A percentile compares a stretch with the other conserved stretches of the same genome.
Conservation (phyloP, 1,139 yeast species). For the Kurtzmaniella natalensis region DNA sequence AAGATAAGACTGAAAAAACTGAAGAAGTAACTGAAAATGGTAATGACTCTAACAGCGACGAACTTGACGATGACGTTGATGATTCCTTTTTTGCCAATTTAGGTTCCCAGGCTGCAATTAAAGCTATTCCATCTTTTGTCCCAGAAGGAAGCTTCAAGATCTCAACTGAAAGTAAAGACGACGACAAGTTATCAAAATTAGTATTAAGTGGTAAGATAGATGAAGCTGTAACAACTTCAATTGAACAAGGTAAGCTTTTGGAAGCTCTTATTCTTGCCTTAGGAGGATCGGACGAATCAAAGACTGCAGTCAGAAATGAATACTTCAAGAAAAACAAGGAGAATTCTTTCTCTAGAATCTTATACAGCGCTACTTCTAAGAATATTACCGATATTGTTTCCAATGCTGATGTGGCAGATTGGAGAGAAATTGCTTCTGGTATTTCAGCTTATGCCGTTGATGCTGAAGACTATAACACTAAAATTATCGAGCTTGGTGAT, state of each 20-base stretch:
- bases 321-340: slow-evolving; percentile 60
- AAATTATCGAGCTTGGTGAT: slow-evolving; percentile 72
- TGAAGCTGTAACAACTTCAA: slow-evolving; percentile 64
- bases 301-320: slow-evolving; percentile 64
- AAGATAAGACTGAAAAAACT: slow-evolving; percentile 20
- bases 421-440: slow-evolving; percentile 80
- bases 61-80: slow-evolving; percentile 28
- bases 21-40: slow-evolving; percentile 18
- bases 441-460: slow-evolving; percentile 55
- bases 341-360: slow-evolving; percentile 65
- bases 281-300: slow-evolving; percentile 60
- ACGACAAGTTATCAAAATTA: slow-evolving; percentile 48
- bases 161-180: slow-evolving; percentile 21
- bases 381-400: slow-evolving; percentile 70
- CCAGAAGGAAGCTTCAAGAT: slow-evolving; percentile 48
- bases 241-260: slow-evolving; percentile 56
- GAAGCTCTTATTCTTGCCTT: slow-evolving; percentile 85
- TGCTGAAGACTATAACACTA: slow-evolving; percentile 43
- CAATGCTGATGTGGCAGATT: slow-evolving; percentile 71
- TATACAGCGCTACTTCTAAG: slow-evolving; percentile 59
- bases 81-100: slow-evolving; percentile 47
- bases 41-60: slow-evolving; percentile 5
- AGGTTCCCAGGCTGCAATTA: slow-evolving; percentile 18
- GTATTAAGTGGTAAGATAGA: slow-evolving; percentile 61
- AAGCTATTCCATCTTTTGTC: slow-evolving; percentile 17